A percentile compares a stretch with the other conserved stretches of the same genome.
phyloP scores from a whole-genome alignment of 768 basidiomycete species.

The Russula griseocarnosa region DNA sequence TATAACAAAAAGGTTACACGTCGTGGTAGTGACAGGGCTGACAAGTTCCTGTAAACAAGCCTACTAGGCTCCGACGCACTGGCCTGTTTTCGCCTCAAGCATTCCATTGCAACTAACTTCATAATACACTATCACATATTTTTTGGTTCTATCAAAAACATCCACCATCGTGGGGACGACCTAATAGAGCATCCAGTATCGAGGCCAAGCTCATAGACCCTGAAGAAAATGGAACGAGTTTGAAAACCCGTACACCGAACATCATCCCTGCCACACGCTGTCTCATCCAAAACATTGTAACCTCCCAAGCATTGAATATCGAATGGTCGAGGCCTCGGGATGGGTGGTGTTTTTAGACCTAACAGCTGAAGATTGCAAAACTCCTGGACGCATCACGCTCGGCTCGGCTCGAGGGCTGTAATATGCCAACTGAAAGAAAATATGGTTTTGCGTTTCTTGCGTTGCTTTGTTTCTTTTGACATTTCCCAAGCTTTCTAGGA shows the following conservation, averaged over 20 bases:
- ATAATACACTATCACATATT: conserved; percentile 10
- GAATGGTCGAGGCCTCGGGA: too few species aligned
- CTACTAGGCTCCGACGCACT: conserved; percentile 12
- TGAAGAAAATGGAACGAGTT: conserved; percentile 18
- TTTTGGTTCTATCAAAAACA: background rate
- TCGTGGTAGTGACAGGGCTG: conserved; percentile 26
- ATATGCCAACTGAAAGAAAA: background rate
- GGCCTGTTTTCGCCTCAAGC: conserved; percentile 12
- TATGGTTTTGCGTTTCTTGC: background rate
- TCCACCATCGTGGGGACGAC: background rate
- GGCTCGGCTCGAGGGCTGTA: background rate
- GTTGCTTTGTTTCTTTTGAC: background rate
- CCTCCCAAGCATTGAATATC: background rate
- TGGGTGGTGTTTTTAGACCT: background rate
- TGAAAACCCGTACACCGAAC: background rate
- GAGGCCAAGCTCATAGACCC: background rate
- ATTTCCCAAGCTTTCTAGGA: background rate
- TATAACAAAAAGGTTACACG: conserved; percentile 22
- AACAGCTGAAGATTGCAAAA: background rate
- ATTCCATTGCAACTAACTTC: conserved; percentile 8
- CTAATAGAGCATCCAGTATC: conserved; percentile 3
- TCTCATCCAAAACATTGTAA: conserved; percentile 1
- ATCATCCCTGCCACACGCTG: background rate
- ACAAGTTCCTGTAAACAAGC: conserved; percentile 16
- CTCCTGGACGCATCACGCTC: background rate